These are phyloP conservation scores for Cladophialophora yegresii DNA, from an alignment of 2,329 filamentous ascomycete genomes.

Conservation along the genomic window DNA sequence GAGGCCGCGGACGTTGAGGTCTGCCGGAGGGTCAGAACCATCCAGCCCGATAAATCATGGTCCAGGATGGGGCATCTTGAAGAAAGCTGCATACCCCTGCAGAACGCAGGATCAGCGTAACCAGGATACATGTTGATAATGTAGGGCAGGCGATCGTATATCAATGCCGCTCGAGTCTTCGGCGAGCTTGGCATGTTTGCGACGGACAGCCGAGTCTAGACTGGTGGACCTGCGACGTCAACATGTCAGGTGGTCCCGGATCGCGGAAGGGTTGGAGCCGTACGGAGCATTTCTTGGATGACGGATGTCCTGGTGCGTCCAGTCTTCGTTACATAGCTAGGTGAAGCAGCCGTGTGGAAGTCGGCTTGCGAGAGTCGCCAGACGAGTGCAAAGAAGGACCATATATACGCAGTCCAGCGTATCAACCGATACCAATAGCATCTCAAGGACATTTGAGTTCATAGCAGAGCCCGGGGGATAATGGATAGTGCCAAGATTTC, in stretches of 20 bases:
- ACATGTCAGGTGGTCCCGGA: conserved; percentile 5
- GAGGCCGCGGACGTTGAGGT: background rate
- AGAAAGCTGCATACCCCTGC: background rate
- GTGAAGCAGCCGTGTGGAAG: background rate
- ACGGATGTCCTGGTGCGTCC: background rate
- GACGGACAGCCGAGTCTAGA: background rate
- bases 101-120: background rate
- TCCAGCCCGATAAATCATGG: background rate
- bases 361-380: background rate
- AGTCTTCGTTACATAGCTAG: background rate
- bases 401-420: background rate
- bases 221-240: background rate
- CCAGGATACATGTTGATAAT: background rate
- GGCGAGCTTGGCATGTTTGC: background rate
- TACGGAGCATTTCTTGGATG: background rate
- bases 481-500: background rate
- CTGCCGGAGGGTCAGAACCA: background rate
- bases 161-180: background rate
- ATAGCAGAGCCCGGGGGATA: background rate
- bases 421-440: background rate
- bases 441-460: background rate
- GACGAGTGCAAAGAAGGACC: background rate
- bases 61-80: background rate
- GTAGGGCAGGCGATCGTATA: background rate
- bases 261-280: background rate